Base-by-base conservation (phyloP, 2,329 filamentous ascomycete genomes). In the Sarocladium kiliense region DNA sequence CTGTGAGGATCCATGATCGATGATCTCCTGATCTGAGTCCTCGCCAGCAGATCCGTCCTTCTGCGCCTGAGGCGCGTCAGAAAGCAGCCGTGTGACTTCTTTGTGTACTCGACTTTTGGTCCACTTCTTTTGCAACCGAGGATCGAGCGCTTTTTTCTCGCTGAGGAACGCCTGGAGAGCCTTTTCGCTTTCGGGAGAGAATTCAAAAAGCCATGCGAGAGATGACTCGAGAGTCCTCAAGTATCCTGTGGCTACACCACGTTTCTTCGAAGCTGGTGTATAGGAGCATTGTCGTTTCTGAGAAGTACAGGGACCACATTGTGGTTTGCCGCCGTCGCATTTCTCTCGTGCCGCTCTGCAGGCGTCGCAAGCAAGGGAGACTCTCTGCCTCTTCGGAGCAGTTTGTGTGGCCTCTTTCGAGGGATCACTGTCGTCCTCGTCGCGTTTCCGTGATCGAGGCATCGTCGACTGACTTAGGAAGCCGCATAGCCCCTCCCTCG, bases 191-290 rank as follows among this genome's bases (percentile, higher is more conserved):
- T 78, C 81, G 14, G 81, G 76, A 34, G 84, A 77, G 55, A 80
- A 79, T 57, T 82, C 78, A 58, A 89, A 86, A 1, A 88, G 71
- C 75, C 84, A 84, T 12, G 84, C 85, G 55, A 88, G 75, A 10
- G 85, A 79, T 42, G 88, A 69, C 67, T 92, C 88, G 18, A 92
- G 74, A 0, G 86, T 87, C 32, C 87, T 80, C 55, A 92, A 86
- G 64, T 91, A 91, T 16, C 89, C 88, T n/a, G 88, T 88, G 62
- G 88, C 88, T 11, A 92, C 82, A 3, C 89, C 88, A 59, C 88
- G 78, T 67, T 91, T 91, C 69, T 89, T 90, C 7, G 86, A 84
- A 54, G 83, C 84, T 54, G 86, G 79, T 58, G 87, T 83, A 66
- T 91, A 92, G 16, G 85, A 85, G 67, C 89, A 92, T 32, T 76